A percentile compares a stretch with the other conserved stretches of the same genome.
These are phyloP conservation scores for Gossypium mustelinum DNA, from an alignment of 345 rosid species.

Conservation along the genomic window DNA sequence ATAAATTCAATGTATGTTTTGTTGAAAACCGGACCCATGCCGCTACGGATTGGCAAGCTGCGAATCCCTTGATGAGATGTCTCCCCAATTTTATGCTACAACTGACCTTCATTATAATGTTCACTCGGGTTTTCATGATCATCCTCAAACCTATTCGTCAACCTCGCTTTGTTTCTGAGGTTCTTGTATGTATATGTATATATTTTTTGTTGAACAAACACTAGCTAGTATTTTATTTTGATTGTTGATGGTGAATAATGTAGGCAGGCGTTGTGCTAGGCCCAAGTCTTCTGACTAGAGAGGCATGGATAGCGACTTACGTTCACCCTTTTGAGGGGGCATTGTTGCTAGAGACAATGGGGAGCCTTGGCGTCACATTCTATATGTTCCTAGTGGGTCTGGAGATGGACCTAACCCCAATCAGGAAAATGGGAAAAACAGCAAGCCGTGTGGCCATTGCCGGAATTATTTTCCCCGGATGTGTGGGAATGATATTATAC, in stretches of 20 bases:
- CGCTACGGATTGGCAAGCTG: not conserved
- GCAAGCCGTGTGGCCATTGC: slow-evolving; percentile 21
- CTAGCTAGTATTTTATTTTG: not conserved
- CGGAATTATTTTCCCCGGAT: slow-evolving; percentile 29
- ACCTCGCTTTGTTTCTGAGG: slow-evolving; percentile 17
- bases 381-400: slow-evolving; percentile 21
- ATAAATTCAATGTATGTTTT: not conserved
- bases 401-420: slow-evolving; percentile 14
- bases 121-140: not conserved
- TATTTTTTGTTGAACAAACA: too few species aligned
- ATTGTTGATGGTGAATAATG: not conserved
- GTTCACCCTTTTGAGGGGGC: not conserved
- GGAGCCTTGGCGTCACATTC: slow-evolving; percentile 8
- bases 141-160: slow-evolving; percentile 15
- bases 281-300: not conserved
- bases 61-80: not conserved
- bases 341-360: slow-evolving; percentile 15
- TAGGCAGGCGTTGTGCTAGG: slow-evolving; percentile 15
- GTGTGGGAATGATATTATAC: slow-evolving; percentile 24
- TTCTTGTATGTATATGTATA: slow-evolving; percentile 4
- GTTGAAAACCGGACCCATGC: not conserved
- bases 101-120: not conserved
- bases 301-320: accelerated
- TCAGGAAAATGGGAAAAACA: not conserved
- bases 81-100: slow-evolving; percentile 1